phyloP scores from a whole-genome alignment of 345 rosid genomes.

The Zanthoxylum bungeanum region DNA sequence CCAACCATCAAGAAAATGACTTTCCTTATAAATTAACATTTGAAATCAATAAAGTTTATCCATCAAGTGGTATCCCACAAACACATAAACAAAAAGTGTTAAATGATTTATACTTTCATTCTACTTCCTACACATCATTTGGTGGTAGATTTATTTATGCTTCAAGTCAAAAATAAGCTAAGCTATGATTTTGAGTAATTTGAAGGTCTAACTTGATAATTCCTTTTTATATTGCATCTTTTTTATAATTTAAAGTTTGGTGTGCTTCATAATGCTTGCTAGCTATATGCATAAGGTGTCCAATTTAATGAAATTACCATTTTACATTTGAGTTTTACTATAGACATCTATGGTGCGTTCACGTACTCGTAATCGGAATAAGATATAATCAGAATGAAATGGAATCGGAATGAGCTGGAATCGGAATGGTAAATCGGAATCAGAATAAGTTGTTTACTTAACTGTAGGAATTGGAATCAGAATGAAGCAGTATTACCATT shows the following conservation, averaged over 20 bases:
- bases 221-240: neutral
- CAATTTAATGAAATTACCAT: too few relatives aligned
- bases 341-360: too few relatives aligned
- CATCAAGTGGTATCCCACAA: constrained; percentile 12
- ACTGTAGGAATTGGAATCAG: too few relatives aligned
- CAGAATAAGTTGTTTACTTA: too few relatives aligned
- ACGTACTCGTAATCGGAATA: too few relatives aligned
- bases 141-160: constrained; percentile 2
- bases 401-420: too few relatives aligned
- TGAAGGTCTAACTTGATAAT: neutral
- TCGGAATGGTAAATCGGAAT: too few relatives aligned
- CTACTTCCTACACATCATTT: neutral
- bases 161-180: constrained; percentile 8
- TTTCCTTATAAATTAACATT: neutral
- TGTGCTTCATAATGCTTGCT: neutral
- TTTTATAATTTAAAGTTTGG: neutral
- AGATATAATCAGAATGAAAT: too few relatives aligned
- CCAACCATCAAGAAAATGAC: neutral
- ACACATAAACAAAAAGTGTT: neutral
- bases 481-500: too few relatives aligned
- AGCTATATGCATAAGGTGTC: neutral
- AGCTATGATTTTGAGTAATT: neutral
- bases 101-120: neutral
- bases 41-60: neutral
- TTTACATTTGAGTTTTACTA: too few relatives aligned